Evolutionary conservation across 306 rosid species (phyloP).

Genomic region (Begonia masoniana): DNA sequence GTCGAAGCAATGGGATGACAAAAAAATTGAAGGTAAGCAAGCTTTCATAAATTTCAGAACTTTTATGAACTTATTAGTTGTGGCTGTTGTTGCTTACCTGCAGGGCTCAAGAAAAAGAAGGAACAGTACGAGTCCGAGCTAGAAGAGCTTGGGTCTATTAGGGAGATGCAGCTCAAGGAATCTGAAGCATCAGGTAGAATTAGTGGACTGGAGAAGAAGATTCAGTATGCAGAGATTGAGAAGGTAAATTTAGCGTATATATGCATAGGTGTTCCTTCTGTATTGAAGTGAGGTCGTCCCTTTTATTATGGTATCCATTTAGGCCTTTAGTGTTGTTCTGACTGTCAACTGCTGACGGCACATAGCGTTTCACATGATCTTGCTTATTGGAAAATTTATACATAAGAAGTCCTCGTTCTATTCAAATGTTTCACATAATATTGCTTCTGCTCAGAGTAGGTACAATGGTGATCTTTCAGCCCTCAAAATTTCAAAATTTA

Average conservation of each 20-base stretch:
- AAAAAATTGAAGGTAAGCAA: conserved; percentile 75
- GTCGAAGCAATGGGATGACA: conserved; percentile 97
- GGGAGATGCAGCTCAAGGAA: conserved; percentile 97
- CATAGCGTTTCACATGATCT: too few relatives aligned
- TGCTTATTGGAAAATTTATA: too few relatives aligned
- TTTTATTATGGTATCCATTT: too few relatives aligned
- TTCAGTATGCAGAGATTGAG: conserved; percentile 93
- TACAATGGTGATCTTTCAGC: too few relatives aligned
- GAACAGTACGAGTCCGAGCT: conserved; percentile 76
- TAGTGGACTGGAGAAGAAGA: conserved; percentile 90
- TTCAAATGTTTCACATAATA: too few relatives aligned
- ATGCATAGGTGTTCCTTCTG: not conserved
- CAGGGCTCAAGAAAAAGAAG: conserved; percentile 65
- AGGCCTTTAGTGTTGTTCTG: too few relatives aligned
- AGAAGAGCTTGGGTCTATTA: conserved; percentile 82
- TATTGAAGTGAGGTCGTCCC: not conserved
- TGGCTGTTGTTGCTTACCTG: conserved; percentile 13
- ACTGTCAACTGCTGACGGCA: too few relatives aligned
- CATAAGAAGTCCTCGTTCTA: too few relatives aligned
- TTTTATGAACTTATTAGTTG: conserved; percentile 6
- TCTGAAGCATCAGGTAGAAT: conserved; percentile 86
- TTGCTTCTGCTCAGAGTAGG: too few relatives aligned
- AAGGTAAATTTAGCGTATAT: conserved; percentile 34
- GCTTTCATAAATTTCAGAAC: not conserved
- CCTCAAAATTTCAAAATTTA: too few relatives aligned